Base-by-base conservation (phyloP, 2,329 filamentous ascomycete genomes). In the Calonectria hongkongensis region DNA sequence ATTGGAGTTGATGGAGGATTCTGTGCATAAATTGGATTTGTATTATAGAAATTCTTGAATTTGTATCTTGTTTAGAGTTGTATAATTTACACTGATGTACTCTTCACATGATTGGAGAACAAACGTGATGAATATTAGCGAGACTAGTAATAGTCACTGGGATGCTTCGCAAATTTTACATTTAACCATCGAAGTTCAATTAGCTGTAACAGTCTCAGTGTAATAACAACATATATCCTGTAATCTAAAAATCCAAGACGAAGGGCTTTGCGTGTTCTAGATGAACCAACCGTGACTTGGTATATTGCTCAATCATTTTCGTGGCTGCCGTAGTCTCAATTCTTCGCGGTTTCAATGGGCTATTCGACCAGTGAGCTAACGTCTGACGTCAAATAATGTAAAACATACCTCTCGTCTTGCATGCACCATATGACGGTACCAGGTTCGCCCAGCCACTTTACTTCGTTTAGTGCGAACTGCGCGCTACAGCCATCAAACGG, bases 391-490 rank as follows among this genome's bases (percentile, higher is more conserved):
- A 4, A 25, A 3, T 3, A 58, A 2, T 3, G 4, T 4, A 27
- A 3, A 13, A 27, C 33, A 27, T 25, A 58, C 54, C 54, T 58
- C 8, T 58, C 7, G 36, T 58, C 54, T 15, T 58, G 54, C 33
- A 58, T 21, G 21, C 54, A 58, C 54, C 54, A 58, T 4, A 58
- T 41, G 12, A 58, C 33, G 2, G 36, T 58, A 9, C 21, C 18
- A 1, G 54, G 54, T n/a, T 58, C 28, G n/a, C 54, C 54, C 28
- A 58, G 54, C 54, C 54, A 58, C 16, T 41, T 39, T 41, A 58
- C 54, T 33, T 39, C 21, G 10, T 41, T 27, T 12, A 36, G 16
- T 15, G 54, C 54, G 25, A 58, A 58, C 18, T 58, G 54, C 10
- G 54, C 54, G 7, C 54, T 58, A 21, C 33, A 58, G 15, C 54